Conservation (phyloP, 176 grass and related monocot species). For the Ananas comosus region DNA sequence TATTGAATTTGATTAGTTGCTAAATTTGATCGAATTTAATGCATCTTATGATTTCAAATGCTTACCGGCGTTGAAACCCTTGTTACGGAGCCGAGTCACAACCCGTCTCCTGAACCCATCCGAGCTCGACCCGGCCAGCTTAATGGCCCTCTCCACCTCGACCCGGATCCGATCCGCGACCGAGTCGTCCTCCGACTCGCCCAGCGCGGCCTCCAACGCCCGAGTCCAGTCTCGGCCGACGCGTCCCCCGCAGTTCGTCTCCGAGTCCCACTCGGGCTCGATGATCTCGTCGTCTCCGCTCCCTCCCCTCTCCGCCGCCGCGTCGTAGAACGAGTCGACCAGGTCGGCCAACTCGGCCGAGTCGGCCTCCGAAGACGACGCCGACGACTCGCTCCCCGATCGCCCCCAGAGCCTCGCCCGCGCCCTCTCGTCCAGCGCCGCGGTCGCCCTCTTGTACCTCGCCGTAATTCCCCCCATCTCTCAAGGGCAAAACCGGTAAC, state of each 20-base stretch:
- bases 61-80: conserved; percentile 56
- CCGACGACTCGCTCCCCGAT: conserved; percentile 8
- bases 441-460: conserved; percentile 44
- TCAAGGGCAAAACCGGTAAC: background rate
- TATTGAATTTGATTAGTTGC: background rate
- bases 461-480: background rate
- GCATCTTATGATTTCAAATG: background rate
- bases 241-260: background rate
- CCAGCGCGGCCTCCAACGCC: conserved; percentile 20
- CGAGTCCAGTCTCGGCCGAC: conserved; percentile 11
- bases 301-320: conserved; percentile 11
- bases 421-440: conserved; percentile 48
- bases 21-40: background rate
- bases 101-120: conserved; percentile 26
- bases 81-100: conserved; percentile 26
- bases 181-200: conserved; percentile 32
- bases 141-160: conserved; percentile 46
- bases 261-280: background rate
- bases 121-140: conserved; percentile 7
- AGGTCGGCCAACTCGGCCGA: conserved; percentile 44
- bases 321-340: conserved; percentile 70
- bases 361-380: conserved; percentile 15
- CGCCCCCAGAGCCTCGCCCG: conserved; percentile 37
- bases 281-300: background rate
- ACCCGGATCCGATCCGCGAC: conserved; percentile 25